Evolutionary conservation across 805 yeast species (phyloP).

Genomic region (Candida argentea): DNA sequence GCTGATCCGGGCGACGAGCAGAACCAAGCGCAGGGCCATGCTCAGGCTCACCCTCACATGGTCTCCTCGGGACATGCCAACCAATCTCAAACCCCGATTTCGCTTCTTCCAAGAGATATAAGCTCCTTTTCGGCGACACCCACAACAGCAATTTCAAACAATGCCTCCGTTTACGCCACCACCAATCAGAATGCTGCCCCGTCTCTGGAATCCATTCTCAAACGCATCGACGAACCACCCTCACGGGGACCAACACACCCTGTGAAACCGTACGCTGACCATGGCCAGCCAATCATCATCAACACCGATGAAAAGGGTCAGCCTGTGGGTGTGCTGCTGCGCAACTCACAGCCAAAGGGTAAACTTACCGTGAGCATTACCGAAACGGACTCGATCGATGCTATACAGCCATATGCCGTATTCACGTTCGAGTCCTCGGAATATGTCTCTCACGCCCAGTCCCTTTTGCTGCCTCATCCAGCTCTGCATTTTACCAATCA

Average conservation of each 20-base stretch:
- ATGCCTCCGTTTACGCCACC: slow-evolving; percentile 60
- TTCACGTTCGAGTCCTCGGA: slow-evolving; percentile 90
- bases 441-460: slow-evolving; percentile 77
- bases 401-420: slow-evolving; percentile 77
- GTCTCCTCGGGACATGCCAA: slow-evolving; percentile 1
- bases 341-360: slow-evolving; percentile 54
- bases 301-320: slow-evolving; percentile 34
- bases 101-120: no score
- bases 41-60: slow-evolving; percentile 2
- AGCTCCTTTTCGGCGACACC: no score
- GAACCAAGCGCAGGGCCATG: no score
- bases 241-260: slow-evolving; percentile 4
- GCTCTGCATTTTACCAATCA: slow-evolving; percentile 5
- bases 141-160: slow-evolving; percentile 58
- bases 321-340: slow-evolving; percentile 14
- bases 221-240: slow-evolving; percentile 8
- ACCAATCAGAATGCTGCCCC: slow-evolving; percentile 6
- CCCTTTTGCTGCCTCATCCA: slow-evolving; percentile 28
- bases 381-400: slow-evolving; percentile 63
- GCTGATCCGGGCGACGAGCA: no score
- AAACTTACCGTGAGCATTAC: slow-evolving; percentile 70
- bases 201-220: slow-evolving; percentile 14
- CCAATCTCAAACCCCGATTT: slow-evolving; percentile 1
- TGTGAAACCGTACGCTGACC: slow-evolving; percentile 2
- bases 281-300: slow-evolving; percentile 20